Conservation (phyloP, 495 filamentous ascomycete species). For the Talaromyces thailandensis region DNA sequence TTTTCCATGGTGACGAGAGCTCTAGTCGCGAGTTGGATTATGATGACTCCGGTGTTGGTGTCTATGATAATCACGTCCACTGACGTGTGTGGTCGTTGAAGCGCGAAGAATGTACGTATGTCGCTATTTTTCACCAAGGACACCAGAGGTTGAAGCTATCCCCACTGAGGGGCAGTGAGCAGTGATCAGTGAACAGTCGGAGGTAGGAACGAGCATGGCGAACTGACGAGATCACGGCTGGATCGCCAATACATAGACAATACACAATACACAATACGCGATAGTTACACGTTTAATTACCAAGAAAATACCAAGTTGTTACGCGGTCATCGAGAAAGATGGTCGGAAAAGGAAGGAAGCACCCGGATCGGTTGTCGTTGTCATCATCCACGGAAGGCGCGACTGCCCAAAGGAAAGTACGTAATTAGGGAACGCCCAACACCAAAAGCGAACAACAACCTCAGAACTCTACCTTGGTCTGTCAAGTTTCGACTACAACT, state of each 20-base stretch:
- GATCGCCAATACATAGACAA: not conserved
- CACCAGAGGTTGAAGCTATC: not conserved
- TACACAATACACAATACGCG: not conserved
- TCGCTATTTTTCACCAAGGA: not conserved
- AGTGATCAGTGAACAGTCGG: not conserved
- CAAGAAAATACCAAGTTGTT: not conserved
- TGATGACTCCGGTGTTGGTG: not conserved
- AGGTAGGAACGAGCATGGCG: not conserved
- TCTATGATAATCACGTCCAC: not conserved
- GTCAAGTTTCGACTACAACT: not conserved
- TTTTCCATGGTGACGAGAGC: slow-evolving; percentile 50
- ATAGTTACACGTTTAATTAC: not conserved
- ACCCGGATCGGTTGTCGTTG: not conserved
- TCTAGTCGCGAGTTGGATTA: slow-evolving; percentile 27
- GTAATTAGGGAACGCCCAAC: not conserved
- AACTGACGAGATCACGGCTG: not conserved
- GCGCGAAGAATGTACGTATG: not conserved
- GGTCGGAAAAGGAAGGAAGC: not conserved
- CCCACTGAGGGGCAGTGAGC: slow-evolving; percentile 3
- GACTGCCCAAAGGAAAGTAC: not conserved
- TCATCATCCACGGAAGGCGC: not conserved
- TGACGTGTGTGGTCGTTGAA: not conserved
- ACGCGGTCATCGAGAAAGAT: not conserved
- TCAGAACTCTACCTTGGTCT: not conserved
- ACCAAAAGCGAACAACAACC: not conserved